These are phyloP conservation scores for Quercus dentata DNA, from an alignment of 306 rosid genomes.

Conservation along the genomic window DNA sequence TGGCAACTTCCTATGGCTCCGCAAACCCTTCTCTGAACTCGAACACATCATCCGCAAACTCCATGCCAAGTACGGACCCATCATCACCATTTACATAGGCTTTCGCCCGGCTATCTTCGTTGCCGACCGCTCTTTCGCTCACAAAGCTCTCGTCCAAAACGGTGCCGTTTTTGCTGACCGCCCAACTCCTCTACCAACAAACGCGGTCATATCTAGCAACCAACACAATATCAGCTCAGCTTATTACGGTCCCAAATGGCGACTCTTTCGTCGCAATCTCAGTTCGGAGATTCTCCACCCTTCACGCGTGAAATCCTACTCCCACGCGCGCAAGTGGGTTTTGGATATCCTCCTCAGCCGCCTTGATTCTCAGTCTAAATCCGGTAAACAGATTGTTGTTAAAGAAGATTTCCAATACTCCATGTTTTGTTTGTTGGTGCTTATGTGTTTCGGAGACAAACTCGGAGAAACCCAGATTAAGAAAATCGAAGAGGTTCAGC, in stretches of 20 bases:
- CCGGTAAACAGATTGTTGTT: neutral
- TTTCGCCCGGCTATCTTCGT: neutral
- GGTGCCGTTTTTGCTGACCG: constrained; percentile 1
- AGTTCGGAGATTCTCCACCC: constrained; percentile 2
- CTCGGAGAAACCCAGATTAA: neutral
- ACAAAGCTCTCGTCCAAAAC: neutral
- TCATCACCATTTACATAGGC: neutral
- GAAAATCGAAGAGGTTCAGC: neutral
- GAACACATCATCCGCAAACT: neutral
- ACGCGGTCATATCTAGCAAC: neutral
- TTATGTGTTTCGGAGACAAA: constrained; percentile 5
- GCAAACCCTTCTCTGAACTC: neutral
- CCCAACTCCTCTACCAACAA: neutral
- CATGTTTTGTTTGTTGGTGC: neutral
- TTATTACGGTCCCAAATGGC: neutral
- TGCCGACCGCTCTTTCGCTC: neutral
- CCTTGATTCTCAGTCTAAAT: neutral
- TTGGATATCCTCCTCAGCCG: neutral
- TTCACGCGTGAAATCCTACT: constrained; percentile 1
- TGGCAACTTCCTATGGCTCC: neutral
- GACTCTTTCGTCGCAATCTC: neutral
- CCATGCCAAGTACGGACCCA: neutral
- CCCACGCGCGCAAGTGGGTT: constrained; percentile 1
- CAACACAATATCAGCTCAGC: neutral
- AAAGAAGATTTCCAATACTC: neutral